Base-by-base conservation (phyloP, 192 early-diverging fungal genomes). In the Linnemannia elongata region DNA sequence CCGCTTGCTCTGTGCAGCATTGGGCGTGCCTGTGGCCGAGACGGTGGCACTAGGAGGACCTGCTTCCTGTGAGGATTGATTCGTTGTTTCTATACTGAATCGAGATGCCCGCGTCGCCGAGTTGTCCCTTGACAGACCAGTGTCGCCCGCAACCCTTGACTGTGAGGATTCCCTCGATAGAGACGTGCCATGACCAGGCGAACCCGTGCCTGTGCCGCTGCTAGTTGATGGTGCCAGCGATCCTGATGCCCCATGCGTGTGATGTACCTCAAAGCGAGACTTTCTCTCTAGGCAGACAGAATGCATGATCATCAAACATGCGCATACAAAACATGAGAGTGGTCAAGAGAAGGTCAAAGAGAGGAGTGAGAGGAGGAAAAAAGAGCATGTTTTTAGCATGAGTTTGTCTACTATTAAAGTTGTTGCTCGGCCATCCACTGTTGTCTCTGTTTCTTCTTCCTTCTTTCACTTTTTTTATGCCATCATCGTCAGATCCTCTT, bases 231-330 rank as follows among this genome's bases (percentile, higher is more conserved):
- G 60, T 66, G 60, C 60, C 60, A 15, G 70, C 6, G 77, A 74
- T 49, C 66, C 44, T 13, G 78, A 47, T 35, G 68, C 45, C 13
- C 54, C 24, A 33, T 74, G 72, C 47, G 47, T 76, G 49, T 81
- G 74, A 24, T 82, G 73, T 35, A 89, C 70, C 68, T 89, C 85
- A 89, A 87, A 87, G 2, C 85, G 75, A 45, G 85, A 87, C 77
- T 80, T 89, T 52, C 88, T 78, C 36, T 89, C 88, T 87, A 74
- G 27, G 2, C 60, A 33, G 44, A 15, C 13, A 66, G 1, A 73
- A 73, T 30, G 20, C 39, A 71, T 71, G 69, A 71, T 41, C 69
- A 38, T n/a, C 30, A 44, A 69, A 54, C 55, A 39, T 44, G 36
- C 27, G 38, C 36, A 47, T 17, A 22, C 63, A 80, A 24, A 27